Evolutionary conservation across 2,329 filamentous ascomycete genomes (phyloP).

Genomic region (Ceratocystis colombiana): DNA sequence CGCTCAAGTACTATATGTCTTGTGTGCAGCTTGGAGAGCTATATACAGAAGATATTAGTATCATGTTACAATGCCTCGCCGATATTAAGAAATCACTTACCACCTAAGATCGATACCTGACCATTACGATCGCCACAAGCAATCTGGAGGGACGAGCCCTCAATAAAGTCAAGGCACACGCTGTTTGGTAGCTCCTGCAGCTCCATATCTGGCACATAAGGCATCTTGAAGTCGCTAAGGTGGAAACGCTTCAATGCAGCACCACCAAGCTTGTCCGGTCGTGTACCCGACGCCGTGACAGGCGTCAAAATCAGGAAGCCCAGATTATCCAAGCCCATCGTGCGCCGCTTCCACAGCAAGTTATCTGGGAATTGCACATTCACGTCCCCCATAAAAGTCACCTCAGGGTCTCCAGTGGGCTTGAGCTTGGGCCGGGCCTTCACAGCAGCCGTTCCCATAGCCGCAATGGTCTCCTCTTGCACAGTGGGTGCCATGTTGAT

Average conservation of each 20-base stretch:
- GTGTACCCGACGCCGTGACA: conserved; percentile 37
- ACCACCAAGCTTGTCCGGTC: conserved; percentile 46
- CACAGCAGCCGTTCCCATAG: conserved; percentile 28
- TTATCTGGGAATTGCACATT: conserved; percentile 97
- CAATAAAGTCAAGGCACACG: conserved; percentile 51
- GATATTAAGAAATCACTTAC: conserved; percentile 35
- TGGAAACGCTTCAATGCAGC: conserved; percentile 64
- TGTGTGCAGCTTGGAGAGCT: conserved; percentile 35
- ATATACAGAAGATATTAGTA: conserved; percentile 21
- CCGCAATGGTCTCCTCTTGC: conserved; percentile 38
- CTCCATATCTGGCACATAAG: conserved; percentile 79
- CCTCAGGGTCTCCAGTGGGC: conserved; percentile 34
- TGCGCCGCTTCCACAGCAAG: conserved; percentile 88
- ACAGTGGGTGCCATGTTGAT: conserved; percentile 43
- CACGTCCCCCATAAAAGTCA: conserved; percentile 72
- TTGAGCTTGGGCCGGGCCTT: conserved; percentile 27
- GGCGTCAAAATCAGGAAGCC: conserved; percentile 75
- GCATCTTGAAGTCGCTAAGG: conserved; percentile 68
- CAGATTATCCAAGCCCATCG: conserved; percentile 71
- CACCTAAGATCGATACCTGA: conserved; percentile 45
- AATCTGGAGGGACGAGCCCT: conserved; percentile 52
- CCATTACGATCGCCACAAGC: conserved; percentile 53
- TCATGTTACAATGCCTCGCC: background rate
- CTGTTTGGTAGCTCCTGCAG: conserved; percentile 88
- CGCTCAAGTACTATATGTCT: conserved; percentile 16